These are phyloP conservation scores for Aphanomyces invadans DNA, from an alignment of 352 stramenopile genomes.

Conservation along the genomic window DNA sequence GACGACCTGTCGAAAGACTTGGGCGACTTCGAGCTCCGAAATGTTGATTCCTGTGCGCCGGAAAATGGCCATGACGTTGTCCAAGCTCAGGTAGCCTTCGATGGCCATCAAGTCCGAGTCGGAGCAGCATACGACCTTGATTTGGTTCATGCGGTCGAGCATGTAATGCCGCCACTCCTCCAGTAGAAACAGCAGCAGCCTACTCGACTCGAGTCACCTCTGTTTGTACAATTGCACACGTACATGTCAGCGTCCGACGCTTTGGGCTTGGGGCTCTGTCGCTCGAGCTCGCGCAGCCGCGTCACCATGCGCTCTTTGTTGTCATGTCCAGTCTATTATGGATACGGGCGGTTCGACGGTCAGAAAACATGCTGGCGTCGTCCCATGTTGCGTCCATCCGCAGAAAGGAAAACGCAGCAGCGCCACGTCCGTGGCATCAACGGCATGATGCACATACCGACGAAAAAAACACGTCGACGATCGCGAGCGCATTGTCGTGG, in stretches of 20 bases:
- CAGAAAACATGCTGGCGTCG: no score
- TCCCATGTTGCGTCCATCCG: no score
- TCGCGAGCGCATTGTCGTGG: slow-evolving; percentile 14
- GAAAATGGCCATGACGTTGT: slow-evolving; percentile 58
- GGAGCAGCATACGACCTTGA: slow-evolving; percentile 48
- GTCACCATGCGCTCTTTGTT: slow-evolving; percentile 49
- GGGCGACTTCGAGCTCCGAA: slow-evolving; percentile 33
- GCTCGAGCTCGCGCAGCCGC: slow-evolving; percentile 26
- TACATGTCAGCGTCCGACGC: slow-evolving; percentile 19
- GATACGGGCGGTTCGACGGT: no score
- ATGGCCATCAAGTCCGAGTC: slow-evolving; percentile 54
- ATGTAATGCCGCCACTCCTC: slow-evolving; percentile 68
- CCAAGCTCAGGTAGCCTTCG: slow-evolving; percentile 43
- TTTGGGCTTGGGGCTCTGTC: slow-evolving; percentile 15
- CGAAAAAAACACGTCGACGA: slow-evolving; percentile 18
- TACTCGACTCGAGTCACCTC: slow-evolving; percentile 35
- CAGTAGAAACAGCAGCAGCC: slow-evolving; percentile 52
- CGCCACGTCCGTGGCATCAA: no score
- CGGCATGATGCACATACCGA: neutral
- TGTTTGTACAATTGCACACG: slow-evolving; percentile 26
- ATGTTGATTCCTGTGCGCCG: slow-evolving; percentile 50
- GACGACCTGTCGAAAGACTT: slow-evolving; percentile 3
- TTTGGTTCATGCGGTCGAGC: slow-evolving; percentile 54
- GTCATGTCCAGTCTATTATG: slow-evolving; percentile 12
- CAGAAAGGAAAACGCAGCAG: no score